Evolutionary conservation across 129 eudicot genomes (phyloP).

Genomic region (Flaveria trinervia): DNA sequence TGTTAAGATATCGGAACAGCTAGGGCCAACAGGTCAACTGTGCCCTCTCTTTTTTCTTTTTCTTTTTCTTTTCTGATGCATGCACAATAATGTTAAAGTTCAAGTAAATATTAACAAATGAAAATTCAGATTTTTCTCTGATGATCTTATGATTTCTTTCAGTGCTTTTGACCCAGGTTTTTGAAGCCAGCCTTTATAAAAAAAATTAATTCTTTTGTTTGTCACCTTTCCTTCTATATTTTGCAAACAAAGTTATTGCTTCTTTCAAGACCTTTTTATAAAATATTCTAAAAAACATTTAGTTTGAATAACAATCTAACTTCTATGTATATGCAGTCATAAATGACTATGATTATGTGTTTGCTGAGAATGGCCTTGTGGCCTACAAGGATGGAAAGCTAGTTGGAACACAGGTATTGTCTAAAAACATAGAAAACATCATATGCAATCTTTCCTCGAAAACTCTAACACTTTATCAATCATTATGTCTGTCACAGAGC

Average conservation of each 20-base stretch:
- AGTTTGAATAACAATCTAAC: constrained; percentile 14
- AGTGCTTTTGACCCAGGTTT: constrained; percentile 14
- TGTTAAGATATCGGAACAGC: constrained; percentile 92
- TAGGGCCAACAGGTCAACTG: constrained; percentile 70
- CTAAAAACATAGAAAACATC: constrained; percentile 10
- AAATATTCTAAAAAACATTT: not conserved
- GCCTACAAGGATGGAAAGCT: constrained; percentile 78
- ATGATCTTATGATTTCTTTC: not conserved
- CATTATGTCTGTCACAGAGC: not conserved
- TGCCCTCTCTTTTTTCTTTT: not conserved
- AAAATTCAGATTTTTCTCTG: not conserved
- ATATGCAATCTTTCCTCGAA: not conserved
- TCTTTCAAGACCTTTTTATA: not conserved
- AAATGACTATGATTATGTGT: constrained; percentile 77
- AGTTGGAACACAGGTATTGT: constrained; percentile 75
- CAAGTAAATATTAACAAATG: not conserved
- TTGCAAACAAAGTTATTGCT: not conserved
- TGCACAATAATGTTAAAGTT: constrained; percentile 17
- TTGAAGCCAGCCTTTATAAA: not conserved
- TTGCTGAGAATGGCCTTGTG: constrained; percentile 96
- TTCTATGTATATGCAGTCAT: constrained; percentile 55
- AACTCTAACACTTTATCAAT: not conserved
- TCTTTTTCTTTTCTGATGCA: no score
- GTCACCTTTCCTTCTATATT: constrained; percentile 13
- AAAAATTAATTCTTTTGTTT: not conserved